A percentile compares a stretch with the other conserved stretches of the same genome.
These are phyloP conservation scores for Saccharum officinarum DNA, from an alignment of 176 grass and related monocot genomes.

Conservation along the genomic window DNA sequence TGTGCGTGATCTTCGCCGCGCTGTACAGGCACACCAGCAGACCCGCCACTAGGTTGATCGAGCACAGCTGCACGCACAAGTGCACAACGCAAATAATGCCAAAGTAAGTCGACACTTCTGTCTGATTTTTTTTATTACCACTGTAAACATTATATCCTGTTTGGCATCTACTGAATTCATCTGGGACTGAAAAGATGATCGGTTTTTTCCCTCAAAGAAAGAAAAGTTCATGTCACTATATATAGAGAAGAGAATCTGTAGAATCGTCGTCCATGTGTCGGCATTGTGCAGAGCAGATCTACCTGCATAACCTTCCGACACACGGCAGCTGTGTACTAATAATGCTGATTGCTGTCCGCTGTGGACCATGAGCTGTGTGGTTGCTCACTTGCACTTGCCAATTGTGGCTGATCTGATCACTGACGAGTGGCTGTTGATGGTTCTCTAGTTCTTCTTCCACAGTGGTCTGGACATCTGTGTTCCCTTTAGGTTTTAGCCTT, in stretches of 20 bases:
- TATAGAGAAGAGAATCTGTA: background rate
- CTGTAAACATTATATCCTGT: too few species aligned
- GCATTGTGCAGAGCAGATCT: slow-evolving; percentile 20
- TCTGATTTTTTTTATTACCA: background rate
- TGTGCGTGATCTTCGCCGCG: slow-evolving; percentile 96
- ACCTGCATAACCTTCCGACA: background rate
- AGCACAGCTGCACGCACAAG: slow-evolving; percentile 47
- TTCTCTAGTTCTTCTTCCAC: background rate
- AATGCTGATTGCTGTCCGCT: background rate
- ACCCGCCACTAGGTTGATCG: slow-evolving; percentile 56
- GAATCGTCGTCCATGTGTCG: background rate
- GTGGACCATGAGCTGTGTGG: slow-evolving; percentile 11
- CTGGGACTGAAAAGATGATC: background rate
- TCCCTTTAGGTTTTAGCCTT: background rate
- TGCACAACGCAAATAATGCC: background rate
- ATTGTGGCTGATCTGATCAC: background rate
- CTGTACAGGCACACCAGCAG: slow-evolving; percentile 75
- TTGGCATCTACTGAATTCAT: background rate
- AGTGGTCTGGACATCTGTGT: background rate
- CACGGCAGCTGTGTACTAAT: background rate
- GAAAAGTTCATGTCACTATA: background rate
- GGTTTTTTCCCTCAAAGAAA: background rate
- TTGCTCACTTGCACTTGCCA: background rate
- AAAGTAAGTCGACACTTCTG: background rate
- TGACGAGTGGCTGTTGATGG: background rate